A percentile compares a stretch with the other conserved stretches of the same genome.
Evolutionary conservation across 2,329 filamentous ascomycete species (phyloP).

Genomic region (Graphilbum fragrans): DNA sequence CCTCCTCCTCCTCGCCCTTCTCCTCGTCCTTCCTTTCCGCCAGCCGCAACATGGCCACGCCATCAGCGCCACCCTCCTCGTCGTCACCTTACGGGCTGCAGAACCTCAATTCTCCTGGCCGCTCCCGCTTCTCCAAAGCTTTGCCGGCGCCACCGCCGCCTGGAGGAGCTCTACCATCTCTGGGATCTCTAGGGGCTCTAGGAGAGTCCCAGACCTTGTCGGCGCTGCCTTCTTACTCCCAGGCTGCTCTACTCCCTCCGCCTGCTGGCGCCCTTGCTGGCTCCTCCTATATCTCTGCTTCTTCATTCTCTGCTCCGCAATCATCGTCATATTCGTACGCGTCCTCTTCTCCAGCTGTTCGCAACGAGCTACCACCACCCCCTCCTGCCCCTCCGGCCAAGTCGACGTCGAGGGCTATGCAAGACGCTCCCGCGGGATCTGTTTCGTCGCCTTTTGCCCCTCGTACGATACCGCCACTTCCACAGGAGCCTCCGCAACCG

Average conservation of each 20-base stretch:
- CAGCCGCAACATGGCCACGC: too few relatives aligned
- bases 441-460: not conserved
- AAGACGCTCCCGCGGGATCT: constrained; percentile 3
- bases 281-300: not conserved
- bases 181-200: too few relatives aligned
- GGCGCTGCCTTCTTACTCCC: not conserved
- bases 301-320: too few relatives aligned
- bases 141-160: constrained; percentile 32
- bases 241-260: not conserved
- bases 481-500: not conserved
- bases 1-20: too few relatives aligned
- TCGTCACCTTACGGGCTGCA: too few relatives aligned
- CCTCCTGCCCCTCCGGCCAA: constrained; percentile 2
- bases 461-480: not conserved
- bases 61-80: too few relatives aligned
- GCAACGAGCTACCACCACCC: not conserved
- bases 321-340: too few relatives aligned
- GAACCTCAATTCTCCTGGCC: too few relatives aligned
- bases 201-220: too few relatives aligned
- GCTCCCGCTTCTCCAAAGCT: constrained; percentile 47
- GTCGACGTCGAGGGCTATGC: constrained; percentile 1
- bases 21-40: too few relatives aligned
- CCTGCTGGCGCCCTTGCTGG: not conserved
- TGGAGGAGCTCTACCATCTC: constrained; percentile 4
- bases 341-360: not conserved